Evolutionary conservation across 1,139 yeast species (phyloP), one percentile per base, ranked within the genome.

Genomic region (Pichia sp.): DNA sequence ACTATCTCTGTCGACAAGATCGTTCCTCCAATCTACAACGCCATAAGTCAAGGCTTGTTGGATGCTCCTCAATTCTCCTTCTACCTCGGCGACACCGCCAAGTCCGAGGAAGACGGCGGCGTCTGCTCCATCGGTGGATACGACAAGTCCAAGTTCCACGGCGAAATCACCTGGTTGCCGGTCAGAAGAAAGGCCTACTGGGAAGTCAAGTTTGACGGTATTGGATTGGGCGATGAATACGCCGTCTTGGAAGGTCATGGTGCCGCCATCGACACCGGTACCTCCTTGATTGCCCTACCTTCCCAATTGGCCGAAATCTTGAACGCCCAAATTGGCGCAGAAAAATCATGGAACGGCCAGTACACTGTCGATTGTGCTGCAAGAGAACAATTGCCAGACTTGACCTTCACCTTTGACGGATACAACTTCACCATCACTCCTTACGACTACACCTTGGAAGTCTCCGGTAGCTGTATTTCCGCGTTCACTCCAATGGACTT

Each of bases 151-250:
- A 80, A 83, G 68, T 90, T 76, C 73, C 74, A 75, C 50, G 99
- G 99, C 61, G 83, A 92, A 64, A 78, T 93, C 65, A 87, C 93
- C 53, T 91, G 95, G 88, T 81, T 93, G 73, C 99, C 99, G 56
- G 95, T 93, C 59, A 90, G 99, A 78, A 89, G 99, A 80, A 89
- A 92, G 84, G 99, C 98, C 42, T 93, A 93, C 81, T 93, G 99
- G 99, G 99, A 93, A 78, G 99, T 93, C 58, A 81, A 87, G 61
- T 86, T 93, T 63, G 90, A 90, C 65, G 92, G 96, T 65, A 77
- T 93, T 69, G 89, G 92, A 43, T 79, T 93, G 60, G 99, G 99
- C 65, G 87, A 86, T 61, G 96, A 93, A 74, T 87, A 80, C 67
- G 97, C 98, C 50, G 84, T 80, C 65, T 81, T 93, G 67, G 81